Evolutionary conservation across 768 basidiomycete genomes (phyloP).

Genomic region (Saitozyma podzolica): DNA sequence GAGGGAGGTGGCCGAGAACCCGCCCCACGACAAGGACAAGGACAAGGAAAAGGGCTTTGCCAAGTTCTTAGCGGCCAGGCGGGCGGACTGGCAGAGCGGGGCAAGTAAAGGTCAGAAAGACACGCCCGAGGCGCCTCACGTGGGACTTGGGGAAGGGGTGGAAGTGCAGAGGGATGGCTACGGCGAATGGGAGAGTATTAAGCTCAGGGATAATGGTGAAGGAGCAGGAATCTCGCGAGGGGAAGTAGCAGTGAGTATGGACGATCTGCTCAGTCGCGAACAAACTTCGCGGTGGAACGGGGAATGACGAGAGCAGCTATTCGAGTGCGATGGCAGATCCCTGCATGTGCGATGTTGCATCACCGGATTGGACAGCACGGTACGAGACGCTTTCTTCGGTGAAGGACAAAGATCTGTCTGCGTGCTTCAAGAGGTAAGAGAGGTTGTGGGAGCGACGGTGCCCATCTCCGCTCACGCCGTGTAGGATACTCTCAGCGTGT

Average conservation of each 20-base stretch:
- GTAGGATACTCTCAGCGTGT: no score
- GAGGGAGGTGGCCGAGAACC: neutral
- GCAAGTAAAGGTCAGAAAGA: conserved; percentile 9
- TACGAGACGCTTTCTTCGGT: no score
- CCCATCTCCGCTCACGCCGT: no score
- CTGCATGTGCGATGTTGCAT: conserved; percentile 3
- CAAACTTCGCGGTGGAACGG: neutral
- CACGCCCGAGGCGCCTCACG: neutral
- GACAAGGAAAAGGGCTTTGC: conserved; percentile 29
- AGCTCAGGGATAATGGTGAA: conserved; percentile 11
- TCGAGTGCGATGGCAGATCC: conserved; percentile 20
- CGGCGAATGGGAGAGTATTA: conserved; percentile 27
- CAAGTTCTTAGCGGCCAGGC: conserved; percentile 30
- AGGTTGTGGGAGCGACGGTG: no score
- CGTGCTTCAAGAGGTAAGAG: no score
- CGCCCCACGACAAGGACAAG: neutral
- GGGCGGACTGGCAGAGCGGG: conserved; percentile 18
- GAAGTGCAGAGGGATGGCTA: conserved; percentile 39
- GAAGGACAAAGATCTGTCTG: no score
- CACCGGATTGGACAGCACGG: no score
- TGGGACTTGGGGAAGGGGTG: conserved; percentile 32
- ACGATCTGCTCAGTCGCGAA: neutral
- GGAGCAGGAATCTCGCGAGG: conserved; percentile 25
- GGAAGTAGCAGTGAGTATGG: conserved; percentile 29
- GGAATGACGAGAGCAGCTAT: conserved; percentile 15